Conservation (phyloP, 768 basidiomycete species). For the Boletellus ananas region DNA sequence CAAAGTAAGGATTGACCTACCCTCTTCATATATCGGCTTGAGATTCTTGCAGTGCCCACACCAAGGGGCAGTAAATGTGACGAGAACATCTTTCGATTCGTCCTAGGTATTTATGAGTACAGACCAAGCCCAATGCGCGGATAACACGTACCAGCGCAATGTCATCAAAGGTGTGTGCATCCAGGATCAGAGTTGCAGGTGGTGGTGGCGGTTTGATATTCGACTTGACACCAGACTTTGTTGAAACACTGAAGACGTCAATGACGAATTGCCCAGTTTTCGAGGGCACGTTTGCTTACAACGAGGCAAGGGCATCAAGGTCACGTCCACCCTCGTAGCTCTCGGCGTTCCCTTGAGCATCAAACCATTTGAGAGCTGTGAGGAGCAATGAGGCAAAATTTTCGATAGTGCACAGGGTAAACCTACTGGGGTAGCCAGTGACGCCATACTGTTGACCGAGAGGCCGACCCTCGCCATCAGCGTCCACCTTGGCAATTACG, state of each 20-base stretch:
- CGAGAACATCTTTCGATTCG: slow-evolving; percentile 74
- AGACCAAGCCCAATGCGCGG: not conserved
- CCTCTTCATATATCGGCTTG: slow-evolving; percentile 84
- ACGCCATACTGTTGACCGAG: slow-evolving; percentile 78
- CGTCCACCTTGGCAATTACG: slow-evolving; percentile 87
- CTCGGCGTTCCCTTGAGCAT: slow-evolving; percentile 58
- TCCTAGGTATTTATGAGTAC: slow-evolving; percentile 40
- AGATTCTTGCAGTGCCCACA: slow-evolving; percentile 94
- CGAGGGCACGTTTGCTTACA: slow-evolving; percentile 46
- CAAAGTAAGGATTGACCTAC: slow-evolving; percentile 30
- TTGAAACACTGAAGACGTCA: slow-evolving; percentile 51
- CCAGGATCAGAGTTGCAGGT: slow-evolving; percentile 62
- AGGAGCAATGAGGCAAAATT: slow-evolving; percentile 7
- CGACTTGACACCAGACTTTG: slow-evolving; percentile 79
- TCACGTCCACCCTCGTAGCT: slow-evolving; percentile 79
- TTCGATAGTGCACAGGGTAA: not conserved
- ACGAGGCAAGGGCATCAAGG: slow-evolving; percentile 67
- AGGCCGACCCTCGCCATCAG: slow-evolving; percentile 79
- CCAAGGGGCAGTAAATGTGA: slow-evolving; percentile 83
- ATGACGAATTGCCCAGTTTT: not conserved
- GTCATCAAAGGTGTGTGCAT: slow-evolving; percentile 69
- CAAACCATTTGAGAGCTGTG: slow-evolving; percentile 89
- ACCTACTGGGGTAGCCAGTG: slow-evolving; percentile 81
- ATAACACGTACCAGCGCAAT: slow-evolving; percentile 55
- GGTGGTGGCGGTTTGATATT: slow-evolving; percentile 83